Evolutionary conservation across 805 yeast genomes (phyloP), one percentile per base, ranked within the genome.

Genomic region (Candida michaelii): DNA sequence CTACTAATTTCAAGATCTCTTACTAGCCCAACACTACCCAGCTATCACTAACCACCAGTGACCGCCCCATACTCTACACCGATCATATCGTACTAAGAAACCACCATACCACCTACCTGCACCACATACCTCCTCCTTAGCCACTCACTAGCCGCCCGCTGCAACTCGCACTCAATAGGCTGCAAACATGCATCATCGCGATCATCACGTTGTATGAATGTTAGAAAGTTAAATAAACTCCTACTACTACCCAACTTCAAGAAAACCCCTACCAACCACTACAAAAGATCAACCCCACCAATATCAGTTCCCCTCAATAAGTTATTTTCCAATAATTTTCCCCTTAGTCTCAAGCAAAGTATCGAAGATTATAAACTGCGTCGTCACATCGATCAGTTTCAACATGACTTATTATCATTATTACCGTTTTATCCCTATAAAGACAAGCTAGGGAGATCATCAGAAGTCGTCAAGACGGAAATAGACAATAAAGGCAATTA

Each of bases 301-400:
- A 71, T 83, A 0, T 86, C 88, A 0, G 74, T 83, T 0, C 88
- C 89, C 0, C 47, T 83, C 5, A 58, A 66, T 16, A 76, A 77
- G 50, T 66, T 84, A 11, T 59, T 81, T 18, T 66, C 76, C 7
- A 71, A 69, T 41, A 66, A 73, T 33, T 85, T 85, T 54, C 91
- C 91, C 0, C 62, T 83, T 10, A 59, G 77, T 5, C 46, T 79
- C 0, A 52, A 55, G 4, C 77, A 81, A 35, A 81, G 86, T 14
- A 50, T 77, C 18, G 56, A 57, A n/a, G 85, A 85, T 59, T 85
- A 67, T 52, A 45, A 56, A 6, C 53, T 52, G 14, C 59, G 73
- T 27, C 52, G 65, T 16, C 58, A 66, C 38, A 65, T 73, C 2
- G 66, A 66, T n/a, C 49, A 54, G 32, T 67, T 74, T 41, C 85